Evolutionary conservation across 257 asterid species (phyloP), one percentile per base, ranked within the genome.

Genomic region (Rhazya stricta): DNA sequence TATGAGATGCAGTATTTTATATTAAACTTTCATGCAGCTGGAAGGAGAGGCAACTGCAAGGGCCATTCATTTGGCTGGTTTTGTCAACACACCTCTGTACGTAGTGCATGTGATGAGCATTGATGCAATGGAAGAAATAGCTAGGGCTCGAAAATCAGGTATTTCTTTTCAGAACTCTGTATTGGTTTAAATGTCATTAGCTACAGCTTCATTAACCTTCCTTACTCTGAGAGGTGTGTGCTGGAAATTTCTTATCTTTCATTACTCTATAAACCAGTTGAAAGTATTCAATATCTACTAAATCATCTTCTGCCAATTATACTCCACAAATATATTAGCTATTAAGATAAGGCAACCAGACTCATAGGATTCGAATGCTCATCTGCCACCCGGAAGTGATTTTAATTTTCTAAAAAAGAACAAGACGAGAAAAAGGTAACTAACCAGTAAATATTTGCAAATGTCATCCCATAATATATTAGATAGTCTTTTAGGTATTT

Each of bases 31-130:
- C 63, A 45, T 80, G 87, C 93, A 92, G 99, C 83, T 92, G 50
- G 99, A 94, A 86, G 96, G 93, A 72, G 99, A 94, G 89, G 99
- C 99, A 54, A 90, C 99, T 25, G 74, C 97, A 78, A 90, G 99
- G 74, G 94, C 97, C 76, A 94, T 92, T 83, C 91, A 91, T 29
- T 87, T 95, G 89, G 97, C 99, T 84, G 88, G 88, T 88, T 95
- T 92, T 74, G 94, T 95, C 76, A 92, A 91, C 86, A 87, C 96
- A 74, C 99, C 99, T 71, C 79, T 92, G 72, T 95, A 95, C 76
- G 87, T 95, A 60, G 98, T 92, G 81, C 99, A 95, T 86, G 99
- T 95, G 84, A 95, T 95, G 99, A 92, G 98, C 88, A 95, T 91
- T 75, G 96, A 95, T 78, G 99, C 99, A 39, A 83, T 92, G 96